A percentile compares a stretch with the other conserved stretches of the same genome.
Evolutionary conservation across 2,329 filamentous ascomycete species (phyloP).

Genomic region (Calonectria pauciramosa): DNA sequence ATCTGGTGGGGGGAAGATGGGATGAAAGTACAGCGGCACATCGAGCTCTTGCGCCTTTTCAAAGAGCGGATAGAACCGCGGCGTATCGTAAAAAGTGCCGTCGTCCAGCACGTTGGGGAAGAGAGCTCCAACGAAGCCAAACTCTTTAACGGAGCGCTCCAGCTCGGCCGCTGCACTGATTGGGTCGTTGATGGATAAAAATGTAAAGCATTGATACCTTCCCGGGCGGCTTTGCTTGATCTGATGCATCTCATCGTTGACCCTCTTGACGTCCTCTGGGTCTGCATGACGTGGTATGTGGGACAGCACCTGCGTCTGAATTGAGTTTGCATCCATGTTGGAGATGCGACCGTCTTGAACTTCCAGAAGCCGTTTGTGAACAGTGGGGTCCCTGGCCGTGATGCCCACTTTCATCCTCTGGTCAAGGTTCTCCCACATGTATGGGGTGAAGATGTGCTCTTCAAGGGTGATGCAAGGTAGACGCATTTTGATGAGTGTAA

Average conservation of each 20-base stretch:
- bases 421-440: conserved; percentile 4
- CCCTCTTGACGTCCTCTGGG: neutral
- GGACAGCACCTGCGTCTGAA: conserved; percentile 19
- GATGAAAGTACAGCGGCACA: conserved; percentile 66
- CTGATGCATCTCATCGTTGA: conserved; percentile 10
- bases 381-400: neutral
- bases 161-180: conserved; percentile 47
- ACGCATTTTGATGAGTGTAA: neutral
- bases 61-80: conserved; percentile 41
- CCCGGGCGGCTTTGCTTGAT: neutral
- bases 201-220: conserved; percentile 48
- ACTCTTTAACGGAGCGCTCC: conserved; percentile 43
- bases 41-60: conserved; percentile 56
- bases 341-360: neutral
- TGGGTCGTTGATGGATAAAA: conserved; percentile 48
- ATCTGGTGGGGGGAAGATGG: conserved; percentile 51
- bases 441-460: conserved; percentile 21
- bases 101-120: conserved; percentile 45
- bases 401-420: neutral
- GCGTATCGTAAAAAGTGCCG: conserved; percentile 47
- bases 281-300: conserved; percentile 12
- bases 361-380: neutral
- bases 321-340: conserved; percentile 20
- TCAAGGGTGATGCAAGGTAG: conserved; percentile 24
- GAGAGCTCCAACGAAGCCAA: conserved; percentile 51